Conservation (phyloP, 1,139 yeast species). For the Taphrina wiesneri region DNA sequence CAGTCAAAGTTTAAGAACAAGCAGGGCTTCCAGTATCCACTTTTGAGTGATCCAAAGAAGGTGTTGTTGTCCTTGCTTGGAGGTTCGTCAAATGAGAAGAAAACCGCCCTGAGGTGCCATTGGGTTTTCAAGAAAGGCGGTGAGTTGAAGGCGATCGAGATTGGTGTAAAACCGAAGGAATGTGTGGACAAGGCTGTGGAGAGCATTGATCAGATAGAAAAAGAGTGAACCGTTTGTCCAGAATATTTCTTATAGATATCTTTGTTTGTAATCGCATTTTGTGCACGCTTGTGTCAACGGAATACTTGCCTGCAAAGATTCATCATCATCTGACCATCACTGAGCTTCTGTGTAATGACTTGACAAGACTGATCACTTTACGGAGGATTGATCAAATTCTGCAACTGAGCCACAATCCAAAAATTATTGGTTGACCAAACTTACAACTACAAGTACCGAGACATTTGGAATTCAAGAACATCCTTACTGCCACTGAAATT, state of each 20-base stretch:
- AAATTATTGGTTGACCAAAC: too few relatives aligned
- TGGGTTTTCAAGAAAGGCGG: conserved; percentile 80
- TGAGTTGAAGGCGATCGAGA: conserved; percentile 60
- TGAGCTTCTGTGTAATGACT: too few relatives aligned
- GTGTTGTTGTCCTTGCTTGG: conserved; percentile 73
- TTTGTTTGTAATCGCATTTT: too few relatives aligned
- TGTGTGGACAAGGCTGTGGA: conserved; percentile 62
- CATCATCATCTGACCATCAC: too few relatives aligned
- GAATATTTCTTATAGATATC: neutral
- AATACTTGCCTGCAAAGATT: neutral
- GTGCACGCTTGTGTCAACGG: too few relatives aligned
- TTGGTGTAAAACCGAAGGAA: conserved; percentile 75
- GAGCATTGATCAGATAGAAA: conserved; percentile 21
- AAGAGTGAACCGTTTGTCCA: neutral
- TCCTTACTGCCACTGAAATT: neutral
- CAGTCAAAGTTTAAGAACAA: conserved; percentile 75
- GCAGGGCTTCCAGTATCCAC: conserved; percentile 55
- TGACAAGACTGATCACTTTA: neutral
- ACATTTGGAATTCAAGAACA: too few relatives aligned
- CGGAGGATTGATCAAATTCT: neutral
- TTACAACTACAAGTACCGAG: too few relatives aligned
- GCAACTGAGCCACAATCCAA: neutral
- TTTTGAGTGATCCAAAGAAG: conserved; percentile 74
- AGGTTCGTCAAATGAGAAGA: conserved; percentile 69
- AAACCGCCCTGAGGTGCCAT: conserved; percentile 74